Evolutionary conservation across 2,329 filamentous ascomycete genomes (phyloP).

Genomic region (Pseudogymnoascus sp.): DNA sequence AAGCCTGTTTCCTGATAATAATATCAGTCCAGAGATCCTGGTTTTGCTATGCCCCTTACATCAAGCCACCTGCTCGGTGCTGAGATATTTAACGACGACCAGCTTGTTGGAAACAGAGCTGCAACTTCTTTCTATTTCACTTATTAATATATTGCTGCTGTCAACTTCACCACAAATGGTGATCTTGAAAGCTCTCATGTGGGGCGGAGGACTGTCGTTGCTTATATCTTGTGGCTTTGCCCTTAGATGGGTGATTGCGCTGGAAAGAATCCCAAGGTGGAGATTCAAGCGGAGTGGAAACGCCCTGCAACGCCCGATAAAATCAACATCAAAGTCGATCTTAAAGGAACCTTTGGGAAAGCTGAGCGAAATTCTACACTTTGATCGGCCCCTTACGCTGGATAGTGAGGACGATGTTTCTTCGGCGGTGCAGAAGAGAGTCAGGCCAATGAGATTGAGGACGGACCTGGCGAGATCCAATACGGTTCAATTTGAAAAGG

Average conservation of each 20-base stretch:
- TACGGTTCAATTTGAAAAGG: not conserved
- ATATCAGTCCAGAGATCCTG: conserved; percentile 28
- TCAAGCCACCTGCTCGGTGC: conserved; percentile 61
- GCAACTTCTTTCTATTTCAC: conserved; percentile 71
- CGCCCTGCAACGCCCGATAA: not conserved
- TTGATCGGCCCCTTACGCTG: not conserved
- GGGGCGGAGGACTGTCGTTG: conserved; percentile 70
- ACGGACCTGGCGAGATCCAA: not conserved
- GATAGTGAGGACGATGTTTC: conserved; percentile 4
- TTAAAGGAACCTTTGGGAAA: not conserved
- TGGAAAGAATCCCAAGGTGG: conserved; percentile 88
- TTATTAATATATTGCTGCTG: conserved; percentile 75
- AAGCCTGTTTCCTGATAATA: conserved; percentile 24
- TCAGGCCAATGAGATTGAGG: not conserved
- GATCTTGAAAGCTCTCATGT: conserved; percentile 78
- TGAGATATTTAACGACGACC: conserved; percentile 78
- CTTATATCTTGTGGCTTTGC: conserved; percentile 66
- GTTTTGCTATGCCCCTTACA: conserved; percentile 74
- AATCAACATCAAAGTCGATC: not conserved
- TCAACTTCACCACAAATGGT: conserved; percentile 73
- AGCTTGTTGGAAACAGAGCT: conserved; percentile 82
- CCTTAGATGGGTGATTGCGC: conserved; percentile 72
- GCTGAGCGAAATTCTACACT: conserved; percentile 1
- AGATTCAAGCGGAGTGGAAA: conserved; percentile 57
- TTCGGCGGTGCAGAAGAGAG: not conserved